phyloP scores from a whole-genome alignment of 73 alveolate species.

The Paramecium primaurelia region DNA sequence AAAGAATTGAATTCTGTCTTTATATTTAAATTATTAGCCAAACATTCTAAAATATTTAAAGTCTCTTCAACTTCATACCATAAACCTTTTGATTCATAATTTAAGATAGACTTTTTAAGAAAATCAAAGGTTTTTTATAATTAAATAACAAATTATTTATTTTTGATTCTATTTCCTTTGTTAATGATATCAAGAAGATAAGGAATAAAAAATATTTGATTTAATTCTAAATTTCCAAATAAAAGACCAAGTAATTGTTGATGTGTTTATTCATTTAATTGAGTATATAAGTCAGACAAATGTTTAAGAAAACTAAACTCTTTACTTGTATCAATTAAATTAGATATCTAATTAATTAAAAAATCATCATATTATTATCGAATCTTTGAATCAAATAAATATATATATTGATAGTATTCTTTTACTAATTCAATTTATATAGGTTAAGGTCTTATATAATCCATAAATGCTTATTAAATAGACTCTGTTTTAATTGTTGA shows the following conservation, averaged over 20 bases:
- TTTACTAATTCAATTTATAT: not conserved
- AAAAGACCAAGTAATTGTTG: not conserved
- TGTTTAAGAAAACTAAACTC: slow-evolving; percentile 19
- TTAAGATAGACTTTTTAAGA: not conserved
- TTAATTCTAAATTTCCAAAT: not conserved
- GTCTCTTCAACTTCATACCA: slow-evolving; percentile 31
- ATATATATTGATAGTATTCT: not conserved
- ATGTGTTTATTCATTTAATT: not conserved
- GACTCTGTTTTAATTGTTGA: not conserved
- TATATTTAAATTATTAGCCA: not conserved
- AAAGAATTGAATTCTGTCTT: not conserved
- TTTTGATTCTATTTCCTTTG: not conserved
- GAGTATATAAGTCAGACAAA: not conserved
- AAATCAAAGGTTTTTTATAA: not conserved
- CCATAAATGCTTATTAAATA: not conserved
- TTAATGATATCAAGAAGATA: not conserved
- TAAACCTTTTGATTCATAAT: not conserved
- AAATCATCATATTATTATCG: not conserved
- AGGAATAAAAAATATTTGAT: not conserved
- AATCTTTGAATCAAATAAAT: not conserved
- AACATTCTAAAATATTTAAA: not conserved
- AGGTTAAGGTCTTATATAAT: not conserved
- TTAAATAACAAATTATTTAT: not conserved
- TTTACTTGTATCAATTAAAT: not conserved
- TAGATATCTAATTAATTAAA: not conserved